Conservation (phyloP, 257 asterid species). For the Jasminum sambac region DNA sequence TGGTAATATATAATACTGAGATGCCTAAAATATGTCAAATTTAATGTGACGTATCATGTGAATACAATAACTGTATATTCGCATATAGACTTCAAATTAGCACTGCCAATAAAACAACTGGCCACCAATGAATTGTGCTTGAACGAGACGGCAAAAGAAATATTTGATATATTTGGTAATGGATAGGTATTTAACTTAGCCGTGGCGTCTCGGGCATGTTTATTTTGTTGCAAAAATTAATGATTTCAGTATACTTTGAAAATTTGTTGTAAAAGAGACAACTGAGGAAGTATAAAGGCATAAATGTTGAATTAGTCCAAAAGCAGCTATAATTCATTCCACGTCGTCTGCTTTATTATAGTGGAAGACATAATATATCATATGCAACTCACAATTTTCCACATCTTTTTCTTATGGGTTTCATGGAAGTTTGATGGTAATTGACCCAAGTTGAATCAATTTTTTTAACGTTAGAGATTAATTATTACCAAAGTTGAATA, state of each 20-base stretch:
- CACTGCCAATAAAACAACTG: neutral
- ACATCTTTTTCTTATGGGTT: neutral
- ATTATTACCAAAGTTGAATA: neutral
- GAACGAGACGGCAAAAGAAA: neutral
- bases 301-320: neutral
- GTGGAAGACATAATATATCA: neutral
- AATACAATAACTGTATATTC: no score
- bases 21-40: no score
- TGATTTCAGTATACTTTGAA: neutral
- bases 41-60: no score
- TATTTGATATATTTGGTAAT: neutral
- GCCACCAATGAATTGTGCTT: neutral
- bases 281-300: neutral
- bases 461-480: neutral
- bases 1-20: no score
- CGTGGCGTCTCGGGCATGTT: constrained; percentile 2
- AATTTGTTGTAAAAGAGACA: neutral
- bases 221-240: neutral
- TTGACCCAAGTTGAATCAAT: constrained; percentile 5
- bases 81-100: no score
- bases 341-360: neutral
- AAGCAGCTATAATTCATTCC: neutral
- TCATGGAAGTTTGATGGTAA: constrained; percentile 20
- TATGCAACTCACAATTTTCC: neutral
- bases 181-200: neutral